Percentiles rank a stretch among this genome's conserved stretches.
These are phyloP conservation scores for Detonula confervacea DNA, from an alignment of 352 stramenopile genomes.

Conservation along the genomic window DNA sequence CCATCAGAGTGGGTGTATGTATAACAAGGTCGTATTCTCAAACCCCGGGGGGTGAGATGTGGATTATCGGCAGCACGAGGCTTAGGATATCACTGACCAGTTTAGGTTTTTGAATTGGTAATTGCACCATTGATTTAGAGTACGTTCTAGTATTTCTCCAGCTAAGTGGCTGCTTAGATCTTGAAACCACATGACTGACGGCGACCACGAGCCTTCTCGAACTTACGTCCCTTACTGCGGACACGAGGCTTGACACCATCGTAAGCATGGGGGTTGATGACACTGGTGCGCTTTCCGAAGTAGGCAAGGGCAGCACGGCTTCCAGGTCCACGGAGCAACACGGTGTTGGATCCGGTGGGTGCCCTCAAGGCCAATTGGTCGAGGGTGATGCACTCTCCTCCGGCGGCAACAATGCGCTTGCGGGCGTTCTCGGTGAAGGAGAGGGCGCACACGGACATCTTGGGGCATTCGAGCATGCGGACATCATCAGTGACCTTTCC, in stretches of 20 bases:
- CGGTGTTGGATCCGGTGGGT: slow-evolving; percentile 97
- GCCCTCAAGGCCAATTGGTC: slow-evolving; percentile 98
- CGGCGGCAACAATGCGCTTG: slow-evolving; percentile 96
- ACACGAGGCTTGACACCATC: slow-evolving; percentile 99
- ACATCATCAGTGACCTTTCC: slow-evolving; percentile 99
- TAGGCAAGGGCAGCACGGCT: slow-evolving; percentile 97
- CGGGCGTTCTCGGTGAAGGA: slow-evolving; percentile 97
- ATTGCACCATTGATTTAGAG: slow-evolving; percentile 25
- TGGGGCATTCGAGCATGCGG: slow-evolving; percentile 94
- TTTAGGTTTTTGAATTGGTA: slow-evolving; percentile 34
- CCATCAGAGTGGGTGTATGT: slow-evolving; percentile 29
- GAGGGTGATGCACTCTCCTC: slow-evolving; percentile 99
- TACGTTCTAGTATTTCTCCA: slow-evolving; percentile 24
- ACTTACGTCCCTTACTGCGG: slow-evolving; percentile 98
- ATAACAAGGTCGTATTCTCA: slow-evolving; percentile 56
- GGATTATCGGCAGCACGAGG: slow-evolving; percentile 56
- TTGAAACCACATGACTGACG: slow-evolving; percentile 99
- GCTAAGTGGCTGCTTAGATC: no score
- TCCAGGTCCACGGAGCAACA: slow-evolving; percentile 97
- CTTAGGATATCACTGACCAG: slow-evolving; percentile 60
- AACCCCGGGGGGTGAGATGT: slow-evolving; percentile 41
- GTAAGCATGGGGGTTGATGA: slow-evolving; percentile 98
- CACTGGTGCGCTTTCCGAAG: slow-evolving; percentile 96
- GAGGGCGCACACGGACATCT: slow-evolving; percentile 95
- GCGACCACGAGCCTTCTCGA: slow-evolving; percentile 99